phyloP scores from a whole-genome alignment of 768 basidiomycete species.

The Leccinum boreale region DNA sequence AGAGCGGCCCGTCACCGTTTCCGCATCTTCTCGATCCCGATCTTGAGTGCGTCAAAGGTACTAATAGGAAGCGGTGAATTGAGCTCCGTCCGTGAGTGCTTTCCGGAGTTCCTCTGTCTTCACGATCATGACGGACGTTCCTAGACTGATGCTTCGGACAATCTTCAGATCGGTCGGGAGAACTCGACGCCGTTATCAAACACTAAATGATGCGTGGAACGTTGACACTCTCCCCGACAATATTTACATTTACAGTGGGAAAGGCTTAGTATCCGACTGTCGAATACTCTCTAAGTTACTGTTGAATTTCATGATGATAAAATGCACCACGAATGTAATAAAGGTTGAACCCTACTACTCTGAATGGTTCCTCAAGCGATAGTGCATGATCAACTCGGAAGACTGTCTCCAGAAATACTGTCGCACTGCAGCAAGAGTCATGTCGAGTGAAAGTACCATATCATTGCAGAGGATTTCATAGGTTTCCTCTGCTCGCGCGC shows the following conservation, averaged over 20 bases:
- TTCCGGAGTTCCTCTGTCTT: conserved; percentile 23
- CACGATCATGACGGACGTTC: conserved; percentile 28
- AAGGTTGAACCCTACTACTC: conserved; percentile 1
- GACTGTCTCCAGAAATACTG: conserved; percentile 86
- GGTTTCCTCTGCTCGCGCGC: conserved; percentile 54
- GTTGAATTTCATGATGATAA: neutral
- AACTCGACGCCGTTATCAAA: neutral
- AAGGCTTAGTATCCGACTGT: conserved; percentile 1
- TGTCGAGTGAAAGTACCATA: conserved; percentile 73
- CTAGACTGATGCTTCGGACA: neutral
- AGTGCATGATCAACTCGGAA: conserved; percentile 72
- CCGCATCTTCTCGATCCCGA: conserved; percentile 49
- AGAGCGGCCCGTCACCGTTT: conserved; percentile 41
- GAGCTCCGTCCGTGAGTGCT: conserved; percentile 20
- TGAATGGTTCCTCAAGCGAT: conserved; percentile 46
- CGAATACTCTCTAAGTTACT: conserved; percentile 25
- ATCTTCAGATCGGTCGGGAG: neutral
- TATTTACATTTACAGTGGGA: neutral
- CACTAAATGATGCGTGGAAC: neutral
- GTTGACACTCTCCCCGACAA: neutral
- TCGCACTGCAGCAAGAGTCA: conserved; percentile 88
- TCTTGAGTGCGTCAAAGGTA: conserved; percentile 43
- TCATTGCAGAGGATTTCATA: conserved; percentile 92
- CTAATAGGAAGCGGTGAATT: conserved; percentile 35
- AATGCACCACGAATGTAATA: neutral